These are phyloP conservation scores for Vaccinium vitisidaea DNA, from an alignment of 148 eudicot genomes.

Conservation along the genomic window DNA sequence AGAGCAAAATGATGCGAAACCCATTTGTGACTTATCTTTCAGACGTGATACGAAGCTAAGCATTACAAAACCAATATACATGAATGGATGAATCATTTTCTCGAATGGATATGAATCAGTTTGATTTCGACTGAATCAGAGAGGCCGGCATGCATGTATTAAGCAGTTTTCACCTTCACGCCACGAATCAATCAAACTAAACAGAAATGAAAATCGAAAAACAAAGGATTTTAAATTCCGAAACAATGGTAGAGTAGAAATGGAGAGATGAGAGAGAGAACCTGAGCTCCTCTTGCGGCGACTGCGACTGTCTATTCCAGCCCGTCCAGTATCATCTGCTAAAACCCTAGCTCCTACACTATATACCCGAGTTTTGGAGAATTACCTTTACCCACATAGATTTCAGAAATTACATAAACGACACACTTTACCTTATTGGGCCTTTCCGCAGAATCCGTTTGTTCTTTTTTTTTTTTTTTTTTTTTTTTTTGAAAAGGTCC, in stretches of 20 bases:
- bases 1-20: too few species aligned
- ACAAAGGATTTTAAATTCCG: not conserved
- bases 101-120: not conserved
- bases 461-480: too few species aligned
- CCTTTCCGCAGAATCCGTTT: too few species aligned
- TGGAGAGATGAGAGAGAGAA: not conserved
- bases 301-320: not conserved
- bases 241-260: not conserved
- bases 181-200: not conserved
- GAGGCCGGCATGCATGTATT: not conserved
- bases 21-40: not conserved
- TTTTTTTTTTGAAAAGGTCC: too few species aligned
- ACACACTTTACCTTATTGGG: too few species aligned
- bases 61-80: too few species aligned
- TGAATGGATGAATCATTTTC: not conserved
- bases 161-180: not conserved
- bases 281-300: slow-evolving; percentile 13
- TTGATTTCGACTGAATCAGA: not conserved
- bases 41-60: not conserved
- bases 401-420: not conserved
- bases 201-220: not conserved
- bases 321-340: not conserved
- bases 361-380: not conserved
- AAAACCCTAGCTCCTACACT: not conserved
- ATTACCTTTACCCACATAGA: not conserved